These are phyloP conservation scores for Penicillium odoratum DNA, from an alignment of 495 filamentous ascomycete species.

Conservation along the genomic window DNA sequence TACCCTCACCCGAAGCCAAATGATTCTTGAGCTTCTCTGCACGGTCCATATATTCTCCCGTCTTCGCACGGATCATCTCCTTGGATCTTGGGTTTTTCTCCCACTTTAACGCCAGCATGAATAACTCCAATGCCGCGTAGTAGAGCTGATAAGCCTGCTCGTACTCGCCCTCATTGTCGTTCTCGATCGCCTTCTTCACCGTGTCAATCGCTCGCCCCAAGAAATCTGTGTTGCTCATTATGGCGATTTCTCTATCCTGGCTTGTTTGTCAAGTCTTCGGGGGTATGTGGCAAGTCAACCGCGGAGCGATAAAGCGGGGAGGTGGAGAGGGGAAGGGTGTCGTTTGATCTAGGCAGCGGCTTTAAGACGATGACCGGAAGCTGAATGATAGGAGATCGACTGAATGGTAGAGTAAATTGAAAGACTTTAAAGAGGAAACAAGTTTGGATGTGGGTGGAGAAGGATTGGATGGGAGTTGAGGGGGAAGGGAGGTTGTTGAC, in stretches of 20 bases:
- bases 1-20: constrained; percentile 70
- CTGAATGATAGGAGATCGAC: neutral
- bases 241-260: constrained; percentile 18
- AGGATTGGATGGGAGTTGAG: constrained; percentile 7
- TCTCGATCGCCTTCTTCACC: constrained; percentile 95
- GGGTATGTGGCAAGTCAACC: constrained; percentile 21
- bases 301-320: constrained; percentile 32
- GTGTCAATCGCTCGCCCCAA: constrained; percentile 91
- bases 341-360: constrained; percentile 18
- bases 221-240: constrained; percentile 97
- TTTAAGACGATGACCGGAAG: neutral
- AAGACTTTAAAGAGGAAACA: neutral
- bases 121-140: constrained; percentile 89
- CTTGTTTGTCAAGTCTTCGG: constrained; percentile 15
- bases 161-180: constrained; percentile 93
- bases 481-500: constrained; percentile 27
- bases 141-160: constrained; percentile 94
- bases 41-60: constrained; percentile 95
- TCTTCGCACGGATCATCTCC: constrained; percentile 92
- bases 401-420: neutral
- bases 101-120: constrained; percentile 97
- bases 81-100: constrained; percentile 96
- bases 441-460: constrained; percentile 12
- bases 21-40: constrained; percentile 96
- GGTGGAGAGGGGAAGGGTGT: constrained; percentile 18